Evolutionary conservation across 2,329 filamentous ascomycete genomes (phyloP).

Genomic region (Stemphylium beticola): DNA sequence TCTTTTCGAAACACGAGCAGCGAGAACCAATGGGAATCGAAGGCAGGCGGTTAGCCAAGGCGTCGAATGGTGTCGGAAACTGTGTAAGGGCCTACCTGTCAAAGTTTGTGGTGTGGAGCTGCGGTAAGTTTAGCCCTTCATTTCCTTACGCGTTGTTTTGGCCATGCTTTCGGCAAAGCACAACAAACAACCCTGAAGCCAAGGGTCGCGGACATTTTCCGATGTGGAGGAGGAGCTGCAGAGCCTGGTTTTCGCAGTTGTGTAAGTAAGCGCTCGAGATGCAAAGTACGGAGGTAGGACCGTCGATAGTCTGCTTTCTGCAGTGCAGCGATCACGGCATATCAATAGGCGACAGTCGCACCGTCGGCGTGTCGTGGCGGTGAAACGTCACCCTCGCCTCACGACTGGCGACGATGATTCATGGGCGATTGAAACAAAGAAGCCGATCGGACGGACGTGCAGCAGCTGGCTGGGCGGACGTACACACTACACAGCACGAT

Average conservation of each 20-base stretch:
- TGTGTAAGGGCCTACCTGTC: constrained; percentile 37
- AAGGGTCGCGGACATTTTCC: not conserved
- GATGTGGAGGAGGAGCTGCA: constrained; percentile 10
- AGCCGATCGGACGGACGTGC: constrained; percentile 1
- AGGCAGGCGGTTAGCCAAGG: constrained; percentile 9
- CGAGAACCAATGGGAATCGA: constrained; percentile 28
- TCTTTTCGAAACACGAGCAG: constrained; percentile 14
- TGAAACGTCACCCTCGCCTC: constrained; percentile 30
- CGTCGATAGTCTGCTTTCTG: constrained; percentile 28
- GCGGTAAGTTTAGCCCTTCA: constrained; percentile 37
- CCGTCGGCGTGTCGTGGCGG: constrained; percentile 27
- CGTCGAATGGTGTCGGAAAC: constrained; percentile 20
- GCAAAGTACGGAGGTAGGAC: constrained; percentile 20
- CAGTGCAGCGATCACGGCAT: constrained; percentile 30
- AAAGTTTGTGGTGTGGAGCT: constrained; percentile 31
- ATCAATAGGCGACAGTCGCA: constrained; percentile 32
- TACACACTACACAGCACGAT: not conserved
- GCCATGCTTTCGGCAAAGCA: constrained; percentile 27
- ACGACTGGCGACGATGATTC: constrained; percentile 22
- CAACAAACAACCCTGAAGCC: constrained; percentile 29
- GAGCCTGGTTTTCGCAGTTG: not conserved
- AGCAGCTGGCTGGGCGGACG: constrained; percentile 3
- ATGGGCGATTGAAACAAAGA: constrained; percentile 29
- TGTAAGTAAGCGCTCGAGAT: constrained; percentile 12
- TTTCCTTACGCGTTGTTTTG: constrained; percentile 49